Evolutionary conservation across 228 moss, liverwort and hornwort genomes (phyloP).

Genomic region (Sphagnum fallax): DNA sequence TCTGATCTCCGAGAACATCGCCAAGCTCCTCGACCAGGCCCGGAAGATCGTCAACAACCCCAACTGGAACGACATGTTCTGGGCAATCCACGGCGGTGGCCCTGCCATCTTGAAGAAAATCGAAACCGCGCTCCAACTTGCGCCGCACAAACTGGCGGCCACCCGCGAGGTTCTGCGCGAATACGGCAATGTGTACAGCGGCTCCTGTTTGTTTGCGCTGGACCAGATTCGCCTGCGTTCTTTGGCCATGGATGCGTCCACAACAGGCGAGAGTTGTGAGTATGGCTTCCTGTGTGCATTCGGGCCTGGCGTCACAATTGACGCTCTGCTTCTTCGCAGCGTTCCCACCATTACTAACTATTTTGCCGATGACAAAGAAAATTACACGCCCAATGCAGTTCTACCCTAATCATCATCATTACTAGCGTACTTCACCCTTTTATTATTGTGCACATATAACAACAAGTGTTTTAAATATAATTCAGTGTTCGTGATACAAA

Average conservation of each 20-base stretch:
- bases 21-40: background rate
- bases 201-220: constrained; percentile 8
- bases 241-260: background rate
- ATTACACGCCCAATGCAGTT: background rate
- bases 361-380: background rate
- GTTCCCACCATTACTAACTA: background rate
- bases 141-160: constrained; percentile 1
- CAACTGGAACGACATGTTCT: constrained; percentile 1
- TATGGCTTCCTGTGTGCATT: constrained; percentile 16
- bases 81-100: constrained; percentile 2
- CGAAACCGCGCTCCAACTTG: constrained; percentile 7
- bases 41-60: background rate
- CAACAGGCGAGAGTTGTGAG: constrained; percentile 8
- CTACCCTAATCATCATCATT: background rate
- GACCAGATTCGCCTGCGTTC: constrained; percentile 9
- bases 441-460: background rate
- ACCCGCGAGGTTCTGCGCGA: constrained; percentile 11
- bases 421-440: background rate
- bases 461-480: too few species aligned
- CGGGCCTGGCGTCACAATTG: constrained; percentile 13
- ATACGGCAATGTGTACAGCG: constrained; percentile 15
- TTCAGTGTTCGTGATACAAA: too few species aligned
- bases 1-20: too few species aligned
- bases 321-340: constrained; percentile 1
- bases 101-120: constrained; percentile 15